Conservation (phyloP, 257 asterid species). For the Jacaranda copaia region DNA sequence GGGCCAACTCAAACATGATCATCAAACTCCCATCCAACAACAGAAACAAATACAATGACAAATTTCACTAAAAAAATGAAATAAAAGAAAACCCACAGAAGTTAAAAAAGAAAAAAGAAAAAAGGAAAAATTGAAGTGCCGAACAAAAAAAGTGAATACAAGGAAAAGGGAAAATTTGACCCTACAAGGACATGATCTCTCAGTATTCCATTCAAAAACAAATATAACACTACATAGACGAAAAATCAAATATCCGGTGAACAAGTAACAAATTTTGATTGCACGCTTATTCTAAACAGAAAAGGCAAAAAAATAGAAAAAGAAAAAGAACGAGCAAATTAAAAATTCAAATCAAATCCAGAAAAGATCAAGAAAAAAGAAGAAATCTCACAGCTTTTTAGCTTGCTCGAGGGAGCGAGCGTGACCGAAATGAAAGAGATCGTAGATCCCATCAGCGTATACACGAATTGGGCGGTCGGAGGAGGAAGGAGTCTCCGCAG, state of each 20-base stretch:
- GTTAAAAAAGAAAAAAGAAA: not conserved
- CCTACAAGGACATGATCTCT: not conserved
- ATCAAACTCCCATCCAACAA: not conserved
- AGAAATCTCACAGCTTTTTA: slow-evolving; percentile 59
- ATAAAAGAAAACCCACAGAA: not conserved
- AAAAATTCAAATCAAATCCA: slow-evolving; percentile 1
- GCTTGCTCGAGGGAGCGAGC: slow-evolving; percentile 99
- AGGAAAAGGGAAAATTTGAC: not conserved
- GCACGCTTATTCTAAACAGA: slow-evolving; percentile 15
- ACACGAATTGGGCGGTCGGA: slow-evolving; percentile 87
- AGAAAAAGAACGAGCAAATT: not conserved
- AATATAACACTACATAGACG: slow-evolving; percentile 6
- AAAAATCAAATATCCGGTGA: slow-evolving; percentile 28
- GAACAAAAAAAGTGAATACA: not conserved
- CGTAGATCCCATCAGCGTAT: slow-evolving; percentile 97
- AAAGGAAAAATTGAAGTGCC: not conserved
- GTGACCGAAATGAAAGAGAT: slow-evolving; percentile 98
- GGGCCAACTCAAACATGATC: slow-evolving; percentile 15
- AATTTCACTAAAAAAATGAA: not conserved
- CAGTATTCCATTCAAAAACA: slow-evolving; percentile 17
- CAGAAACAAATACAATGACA: not conserved
- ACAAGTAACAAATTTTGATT: slow-evolving; percentile 2
- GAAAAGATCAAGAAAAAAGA: slow-evolving; percentile 1
- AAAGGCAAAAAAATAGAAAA: not conserved
- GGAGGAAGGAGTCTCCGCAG: slow-evolving; percentile 47